phyloP scores from a whole-genome alignment of 139 green algal species.

The Zygnema cylindricum region DNA sequence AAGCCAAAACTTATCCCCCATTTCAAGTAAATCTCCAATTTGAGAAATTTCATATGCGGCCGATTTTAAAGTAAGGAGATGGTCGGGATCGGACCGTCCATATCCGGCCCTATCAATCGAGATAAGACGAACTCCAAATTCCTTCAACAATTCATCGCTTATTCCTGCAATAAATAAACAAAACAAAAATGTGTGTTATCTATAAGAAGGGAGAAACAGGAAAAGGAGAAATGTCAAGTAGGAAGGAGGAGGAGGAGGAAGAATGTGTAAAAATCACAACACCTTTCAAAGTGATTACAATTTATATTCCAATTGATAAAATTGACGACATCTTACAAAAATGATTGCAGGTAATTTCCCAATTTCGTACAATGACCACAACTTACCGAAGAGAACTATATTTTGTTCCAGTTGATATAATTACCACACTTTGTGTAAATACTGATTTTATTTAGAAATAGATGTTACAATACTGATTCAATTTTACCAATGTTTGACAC shows the following conservation, averaged over 20 bases:
- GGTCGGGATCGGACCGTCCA: slow-evolving; percentile 34
- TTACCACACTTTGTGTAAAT: too few species aligned
- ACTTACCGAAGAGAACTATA: too few species aligned
- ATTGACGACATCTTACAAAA: too few species aligned
- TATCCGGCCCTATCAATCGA: slow-evolving; percentile 46
- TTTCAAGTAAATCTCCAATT: slow-evolving; percentile 21
- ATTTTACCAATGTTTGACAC: too few species aligned
- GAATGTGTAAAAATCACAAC: not conserved
- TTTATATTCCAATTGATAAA: not conserved
- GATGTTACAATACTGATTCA: too few species aligned
- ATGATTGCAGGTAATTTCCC: too few species aligned
- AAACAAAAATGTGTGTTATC: not conserved
- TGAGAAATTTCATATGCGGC: slow-evolving; percentile 4
- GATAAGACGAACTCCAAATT: slow-evolving; percentile 36
- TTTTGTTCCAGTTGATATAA: too few species aligned
- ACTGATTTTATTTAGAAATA: too few species aligned
- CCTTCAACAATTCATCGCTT: not conserved
- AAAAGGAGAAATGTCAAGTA: not conserved
- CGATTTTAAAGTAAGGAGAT: not conserved
- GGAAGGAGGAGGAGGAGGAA: not conserved
- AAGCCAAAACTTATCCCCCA: slow-evolving; percentile 42
- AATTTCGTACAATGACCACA: too few species aligned
- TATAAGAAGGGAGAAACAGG: not conserved
- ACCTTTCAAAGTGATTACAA: not conserved
- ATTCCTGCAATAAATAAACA: slow-evolving; percentile 24